These are phyloP conservation scores for Aspergillus cavernicola DNA, from an alignment of 495 filamentous ascomycete species.

Conservation along the genomic window DNA sequence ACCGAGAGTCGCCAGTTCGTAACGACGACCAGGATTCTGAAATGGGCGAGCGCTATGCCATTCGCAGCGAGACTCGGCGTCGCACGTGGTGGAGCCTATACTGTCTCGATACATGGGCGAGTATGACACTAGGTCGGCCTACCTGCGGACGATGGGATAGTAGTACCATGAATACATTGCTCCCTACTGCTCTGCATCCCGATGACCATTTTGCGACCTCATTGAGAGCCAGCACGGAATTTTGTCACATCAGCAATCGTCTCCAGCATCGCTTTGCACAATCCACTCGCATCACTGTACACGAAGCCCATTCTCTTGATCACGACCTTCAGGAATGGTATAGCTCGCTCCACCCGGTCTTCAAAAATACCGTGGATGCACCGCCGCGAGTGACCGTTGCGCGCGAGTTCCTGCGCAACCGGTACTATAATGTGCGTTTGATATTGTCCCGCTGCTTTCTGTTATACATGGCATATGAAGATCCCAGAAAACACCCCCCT, in stretches of 20 bases:
- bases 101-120: slow-evolving; percentile 67
- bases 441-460: slow-evolving; percentile 7
- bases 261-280: slow-evolving; percentile 10
- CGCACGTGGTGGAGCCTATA: slow-evolving; percentile 68
- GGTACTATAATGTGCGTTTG: slow-evolving; percentile 9
- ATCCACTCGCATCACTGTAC: not conserved
- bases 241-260: slow-evolving; percentile 6
- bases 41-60: not conserved
- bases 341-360: not conserved
- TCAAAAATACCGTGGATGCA: not conserved
- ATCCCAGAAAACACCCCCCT: not conserved
- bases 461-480: slow-evolving; percentile 3
- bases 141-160: slow-evolving; percentile 10
- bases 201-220: slow-evolving; percentile 6
- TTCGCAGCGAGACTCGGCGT: slow-evolving; percentile 47
- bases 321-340: slow-evolving; percentile 2
- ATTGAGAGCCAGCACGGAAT: slow-evolving; percentile 6
- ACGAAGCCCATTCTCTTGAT: not conserved
- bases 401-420: slow-evolving; percentile 8
- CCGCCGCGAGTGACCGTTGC: slow-evolving; percentile 5
- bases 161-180: slow-evolving; percentile 5
- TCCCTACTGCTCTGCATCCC: not conserved
- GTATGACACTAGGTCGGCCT: slow-evolving; percentile 61
- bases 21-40: not conserved
- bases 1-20: slow-evolving; percentile 49